These are phyloP conservation scores for Gossypium sturtianum DNA, from an alignment of 345 rosid genomes.

Conservation along the genomic window DNA sequence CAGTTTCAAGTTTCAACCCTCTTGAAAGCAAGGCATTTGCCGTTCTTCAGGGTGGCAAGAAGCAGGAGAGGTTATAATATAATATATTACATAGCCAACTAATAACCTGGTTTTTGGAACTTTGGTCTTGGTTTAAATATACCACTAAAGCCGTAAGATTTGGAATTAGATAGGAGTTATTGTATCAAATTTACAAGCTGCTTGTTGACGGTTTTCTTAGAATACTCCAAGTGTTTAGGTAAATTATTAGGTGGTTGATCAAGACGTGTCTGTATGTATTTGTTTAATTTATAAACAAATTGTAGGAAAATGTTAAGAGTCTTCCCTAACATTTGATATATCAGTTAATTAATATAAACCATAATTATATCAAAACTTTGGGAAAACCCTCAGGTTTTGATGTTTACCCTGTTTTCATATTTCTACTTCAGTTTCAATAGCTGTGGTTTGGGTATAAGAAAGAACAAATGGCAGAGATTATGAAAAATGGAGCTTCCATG, in stretches of 20 bases:
- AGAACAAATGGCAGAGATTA: background rate
- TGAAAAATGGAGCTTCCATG: background rate
- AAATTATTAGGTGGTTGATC: background rate
- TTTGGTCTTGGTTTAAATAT: background rate
- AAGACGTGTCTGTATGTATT: background rate
- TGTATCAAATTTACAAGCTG: background rate
- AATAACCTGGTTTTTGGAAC: background rate
- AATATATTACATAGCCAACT: background rate
- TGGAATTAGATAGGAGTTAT: background rate
- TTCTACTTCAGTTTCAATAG: background rate
- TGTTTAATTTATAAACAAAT: background rate
- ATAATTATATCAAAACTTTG: background rate
- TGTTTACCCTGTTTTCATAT: background rate
- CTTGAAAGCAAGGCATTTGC: background rate
- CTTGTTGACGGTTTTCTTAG: background rate
- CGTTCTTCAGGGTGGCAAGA: background rate
- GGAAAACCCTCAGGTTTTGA: background rate
- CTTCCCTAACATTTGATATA: background rate
- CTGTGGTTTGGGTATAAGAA: background rate
- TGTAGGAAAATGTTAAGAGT: background rate
- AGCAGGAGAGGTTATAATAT: background rate
- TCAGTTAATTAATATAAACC: background rate
- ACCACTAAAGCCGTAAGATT: background rate
- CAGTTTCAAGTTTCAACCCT: background rate
- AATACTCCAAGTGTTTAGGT: conserved; percentile 3